Conservation (phyloP, 208 protist species). For the Leptomonas pyrrhocoris region DNA sequence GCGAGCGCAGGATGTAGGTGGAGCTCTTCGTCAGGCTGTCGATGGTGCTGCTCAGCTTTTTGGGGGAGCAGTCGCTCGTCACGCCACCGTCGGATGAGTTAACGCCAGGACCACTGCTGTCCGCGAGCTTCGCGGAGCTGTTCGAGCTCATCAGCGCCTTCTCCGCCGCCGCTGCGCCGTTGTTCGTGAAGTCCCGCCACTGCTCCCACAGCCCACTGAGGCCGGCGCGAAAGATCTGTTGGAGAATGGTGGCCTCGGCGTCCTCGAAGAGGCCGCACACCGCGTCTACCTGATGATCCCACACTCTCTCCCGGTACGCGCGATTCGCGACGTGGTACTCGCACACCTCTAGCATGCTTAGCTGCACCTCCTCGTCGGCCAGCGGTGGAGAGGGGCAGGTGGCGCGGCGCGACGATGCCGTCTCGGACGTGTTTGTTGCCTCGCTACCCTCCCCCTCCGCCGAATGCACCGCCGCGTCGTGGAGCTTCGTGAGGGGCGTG, state of each 20-base stretch:
- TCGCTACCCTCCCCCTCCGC: neutral
- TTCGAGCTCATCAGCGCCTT: conserved; percentile 20
- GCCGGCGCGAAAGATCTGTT: conserved; percentile 9
- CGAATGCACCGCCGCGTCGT: neutral
- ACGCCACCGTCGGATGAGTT: conserved; percentile 9
- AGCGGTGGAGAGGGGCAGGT: neutral
- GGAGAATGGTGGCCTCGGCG: conserved; percentile 11
- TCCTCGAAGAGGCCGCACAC: conserved; percentile 26
- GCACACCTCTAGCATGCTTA: conserved; percentile 4
- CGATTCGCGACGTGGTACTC: conserved; percentile 5
- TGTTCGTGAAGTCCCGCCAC: conserved; percentile 29
- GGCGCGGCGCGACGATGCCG: neutral
- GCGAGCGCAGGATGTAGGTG: conserved; percentile 22
- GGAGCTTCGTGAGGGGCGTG: neutral
- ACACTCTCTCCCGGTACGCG: neutral
- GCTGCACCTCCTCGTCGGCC: conserved; percentile 3
- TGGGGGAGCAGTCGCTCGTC: neutral
- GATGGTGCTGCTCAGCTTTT: neutral
- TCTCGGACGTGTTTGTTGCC: too few relatives aligned
- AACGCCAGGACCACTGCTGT: neutral
- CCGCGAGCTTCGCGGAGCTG: neutral
- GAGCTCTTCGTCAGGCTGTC: conserved; percentile 1
- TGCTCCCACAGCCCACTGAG: conserved; percentile 3
- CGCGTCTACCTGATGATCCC: conserved; percentile 19
- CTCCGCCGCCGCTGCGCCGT: conserved; percentile 23